phyloP scores from a whole-genome alignment of 2,329 filamentous ascomycete genomes.

The Diplodia sapinea region DNA sequence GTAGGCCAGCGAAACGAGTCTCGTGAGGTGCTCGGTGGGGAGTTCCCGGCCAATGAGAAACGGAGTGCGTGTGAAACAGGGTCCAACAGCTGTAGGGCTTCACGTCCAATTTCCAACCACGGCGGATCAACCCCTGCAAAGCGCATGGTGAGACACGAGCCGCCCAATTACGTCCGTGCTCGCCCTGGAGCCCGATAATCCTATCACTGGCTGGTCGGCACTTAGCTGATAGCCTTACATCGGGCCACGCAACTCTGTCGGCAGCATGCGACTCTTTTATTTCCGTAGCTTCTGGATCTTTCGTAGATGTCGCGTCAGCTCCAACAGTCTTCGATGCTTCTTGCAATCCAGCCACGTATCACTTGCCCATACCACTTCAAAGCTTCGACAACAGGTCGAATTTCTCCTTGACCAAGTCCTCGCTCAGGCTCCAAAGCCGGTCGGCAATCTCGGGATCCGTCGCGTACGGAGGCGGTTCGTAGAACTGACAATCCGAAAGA shows the following conservation, averaged over 20 bases:
- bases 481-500: conserved; percentile 39
- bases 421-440: conserved; percentile 43
- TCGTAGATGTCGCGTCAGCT: background rate
- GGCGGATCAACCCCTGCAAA: conserved; percentile 7
- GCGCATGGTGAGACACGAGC: conserved; percentile 13
- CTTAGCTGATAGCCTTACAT: background rate
- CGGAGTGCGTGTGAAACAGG: background rate
- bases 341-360: background rate
- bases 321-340: background rate
- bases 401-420: conserved; percentile 41
- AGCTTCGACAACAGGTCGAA: conserved; percentile 37
- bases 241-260: background rate
- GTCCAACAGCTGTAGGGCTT: conserved; percentile 5
- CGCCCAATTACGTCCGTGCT: conserved; percentile 19
- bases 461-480: conserved; percentile 35
- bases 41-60: conserved; percentile 4
- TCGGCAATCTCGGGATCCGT: conserved; percentile 38
- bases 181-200: conserved; percentile 8
- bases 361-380: background rate
- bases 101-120: background rate
- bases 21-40: background rate
- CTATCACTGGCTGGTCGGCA: background rate
- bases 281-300: background rate
- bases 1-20: background rate
- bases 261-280: conserved; percentile 11